Conservation (phyloP, 176 grass and related monocot genomes). For the Oropetium thomaeum region DNA sequence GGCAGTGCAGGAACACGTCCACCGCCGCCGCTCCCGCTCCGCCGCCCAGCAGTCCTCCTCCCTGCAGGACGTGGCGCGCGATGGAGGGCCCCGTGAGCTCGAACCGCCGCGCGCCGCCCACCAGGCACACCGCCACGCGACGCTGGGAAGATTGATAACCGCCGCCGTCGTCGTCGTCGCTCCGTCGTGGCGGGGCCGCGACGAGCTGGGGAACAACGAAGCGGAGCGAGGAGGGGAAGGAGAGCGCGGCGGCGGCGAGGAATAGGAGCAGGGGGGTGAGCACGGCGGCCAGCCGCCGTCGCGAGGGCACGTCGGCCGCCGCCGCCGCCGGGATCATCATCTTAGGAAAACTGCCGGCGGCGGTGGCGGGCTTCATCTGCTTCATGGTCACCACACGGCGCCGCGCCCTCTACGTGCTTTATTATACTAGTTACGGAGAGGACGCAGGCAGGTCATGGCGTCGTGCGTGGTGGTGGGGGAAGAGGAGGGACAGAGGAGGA, state of each 20-base stretch:
- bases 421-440: too few species aligned
- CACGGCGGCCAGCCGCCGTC: constrained; percentile 21
- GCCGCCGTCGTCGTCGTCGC: background rate
- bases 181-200: background rate
- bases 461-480: too few species aligned
- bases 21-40: background rate
- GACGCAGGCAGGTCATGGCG: too few species aligned
- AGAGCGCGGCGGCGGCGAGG: constrained; percentile 34
- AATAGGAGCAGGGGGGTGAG: constrained; percentile 49
- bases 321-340: background rate
- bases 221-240: constrained; percentile 39
- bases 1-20: constrained; percentile 84
- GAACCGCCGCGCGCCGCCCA: constrained; percentile 81
- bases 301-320: too few species aligned
- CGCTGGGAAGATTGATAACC: fast-evolving
- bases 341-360: too few species aligned
- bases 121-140: constrained; percentile 64
- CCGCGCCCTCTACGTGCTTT: too few species aligned
- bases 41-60: background rate
- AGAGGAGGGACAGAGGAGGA: too few species aligned
- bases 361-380: background rate
- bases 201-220: background rate
- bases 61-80: constrained; percentile 57
- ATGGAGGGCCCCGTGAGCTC: constrained; percentile 89
- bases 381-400: too few species aligned